Conservation (phyloP, 2,329 filamentous ascomycete species). For the Drechmeria coniospora region DNA sequence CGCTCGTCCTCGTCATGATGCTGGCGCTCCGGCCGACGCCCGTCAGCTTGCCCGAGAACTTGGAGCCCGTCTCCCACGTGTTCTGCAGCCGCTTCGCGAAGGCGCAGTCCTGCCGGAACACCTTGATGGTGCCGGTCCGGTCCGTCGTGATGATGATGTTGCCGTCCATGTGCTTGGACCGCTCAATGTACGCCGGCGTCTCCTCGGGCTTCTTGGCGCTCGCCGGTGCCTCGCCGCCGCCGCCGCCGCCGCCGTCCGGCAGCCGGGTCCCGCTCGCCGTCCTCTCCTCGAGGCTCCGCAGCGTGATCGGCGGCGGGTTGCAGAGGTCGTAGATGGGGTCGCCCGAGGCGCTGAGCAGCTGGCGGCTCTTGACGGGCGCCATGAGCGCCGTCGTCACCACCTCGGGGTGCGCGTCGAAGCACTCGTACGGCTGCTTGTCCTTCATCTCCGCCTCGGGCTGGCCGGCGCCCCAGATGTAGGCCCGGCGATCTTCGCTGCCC, state of each 20-base stretch:
- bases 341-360: conserved; percentile 63
- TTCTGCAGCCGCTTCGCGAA: conserved; percentile 62
- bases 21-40: conserved; percentile 44
- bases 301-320: conserved; percentile 79
- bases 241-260: conserved; percentile 19
- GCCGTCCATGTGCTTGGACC: conserved; percentile 61
- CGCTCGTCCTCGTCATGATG: conserved; percentile 37
- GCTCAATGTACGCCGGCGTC: conserved; percentile 61
- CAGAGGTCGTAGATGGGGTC: conserved; percentile 94
- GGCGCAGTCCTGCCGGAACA: conserved; percentile 91
- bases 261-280: conserved; percentile 25
- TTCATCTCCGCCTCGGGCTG: conserved; percentile 44
- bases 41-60: conserved; percentile 54
- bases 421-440: conserved; percentile 72
- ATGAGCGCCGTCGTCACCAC: conserved; percentile 83
- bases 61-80: conserved; percentile 62
- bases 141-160: conserved; percentile 90
- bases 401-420: conserved; percentile 78
- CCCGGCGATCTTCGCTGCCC: conserved; percentile 79
- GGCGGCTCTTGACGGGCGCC: conserved; percentile 63
- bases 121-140: conserved; percentile 75
- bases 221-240: conserved; percentile 17
- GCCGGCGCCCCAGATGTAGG: conserved; percentile 67
- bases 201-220: conserved; percentile 39
- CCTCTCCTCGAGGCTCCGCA: conserved; percentile 58